Conservation (phyloP, 441 rosid species). For the Adansonia madagascariensis region DNA sequence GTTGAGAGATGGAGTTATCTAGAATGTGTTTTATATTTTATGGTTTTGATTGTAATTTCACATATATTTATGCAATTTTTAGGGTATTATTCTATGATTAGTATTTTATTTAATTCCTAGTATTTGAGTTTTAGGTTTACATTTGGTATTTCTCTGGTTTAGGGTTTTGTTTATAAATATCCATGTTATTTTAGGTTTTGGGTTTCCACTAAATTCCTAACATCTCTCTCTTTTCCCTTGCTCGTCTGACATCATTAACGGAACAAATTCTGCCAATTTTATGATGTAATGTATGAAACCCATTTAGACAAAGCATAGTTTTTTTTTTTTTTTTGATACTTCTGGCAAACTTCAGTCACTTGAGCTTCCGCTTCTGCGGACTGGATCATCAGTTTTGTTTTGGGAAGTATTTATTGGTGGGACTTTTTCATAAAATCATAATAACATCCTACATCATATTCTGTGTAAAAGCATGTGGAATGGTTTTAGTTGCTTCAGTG, state of each 20-base stretch:
- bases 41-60: conserved; percentile 1
- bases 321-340: too few relatives aligned
- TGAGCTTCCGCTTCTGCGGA: background rate
- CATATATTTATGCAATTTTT: background rate
- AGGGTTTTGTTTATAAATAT: too few relatives aligned
- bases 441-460: background rate
- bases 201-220: background rate
- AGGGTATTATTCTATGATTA: background rate
- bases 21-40: background rate
- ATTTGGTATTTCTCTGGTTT: background rate
- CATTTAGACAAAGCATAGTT: background rate
- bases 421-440: background rate
- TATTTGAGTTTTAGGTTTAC: background rate
- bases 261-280: background rate
- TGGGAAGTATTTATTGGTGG: background rate
- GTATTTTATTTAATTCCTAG: background rate
- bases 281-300: background rate
- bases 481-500: background rate
- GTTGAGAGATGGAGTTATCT: background rate
- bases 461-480: background rate
- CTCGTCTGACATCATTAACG: background rate
- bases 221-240: background rate
- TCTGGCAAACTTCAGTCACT: background rate
- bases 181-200: too few relatives aligned
- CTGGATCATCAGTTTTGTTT: conserved; percentile 11